A percentile compares a stretch with the other conserved stretches of the same genome.
Conservation (phyloP, 2,329 filamentous ascomycete genomes). For the Diplodia seriata region DNA sequence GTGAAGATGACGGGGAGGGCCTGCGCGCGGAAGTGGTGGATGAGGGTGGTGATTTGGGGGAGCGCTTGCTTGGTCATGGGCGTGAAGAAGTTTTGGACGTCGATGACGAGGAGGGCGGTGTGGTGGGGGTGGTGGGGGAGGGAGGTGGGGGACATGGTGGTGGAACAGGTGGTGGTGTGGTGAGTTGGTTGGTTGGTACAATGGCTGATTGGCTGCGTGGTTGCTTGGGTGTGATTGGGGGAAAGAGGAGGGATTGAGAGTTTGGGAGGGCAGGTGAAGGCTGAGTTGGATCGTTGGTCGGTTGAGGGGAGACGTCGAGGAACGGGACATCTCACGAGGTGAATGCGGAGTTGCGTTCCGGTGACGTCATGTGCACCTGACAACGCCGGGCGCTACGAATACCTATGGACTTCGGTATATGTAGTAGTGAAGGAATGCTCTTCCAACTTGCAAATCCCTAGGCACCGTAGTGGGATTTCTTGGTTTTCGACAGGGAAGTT, state of each 20-base stretch:
- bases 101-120: constrained; percentile 51
- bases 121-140: background rate
- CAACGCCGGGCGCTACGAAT: too few relatives aligned
- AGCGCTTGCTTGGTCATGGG: constrained; percentile 45
- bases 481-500: too few relatives aligned
- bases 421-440: too few relatives aligned
- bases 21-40: constrained; percentile 40
- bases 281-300: background rate
- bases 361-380: constrained; percentile 7
- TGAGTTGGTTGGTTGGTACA: background rate
- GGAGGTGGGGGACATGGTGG: too few relatives aligned
- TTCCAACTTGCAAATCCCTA: too few relatives aligned
- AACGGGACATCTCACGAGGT: background rate
- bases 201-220: background rate
- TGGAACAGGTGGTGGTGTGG: too few relatives aligned
- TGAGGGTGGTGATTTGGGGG: constrained; percentile 46
- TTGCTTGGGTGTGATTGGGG: background rate
- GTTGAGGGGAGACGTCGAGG: too few relatives aligned
- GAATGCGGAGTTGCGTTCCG: background rate
- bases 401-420: too few relatives aligned
- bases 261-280: background rate
- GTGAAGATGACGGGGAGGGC: constrained; percentile 48
- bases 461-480: too few relatives aligned
- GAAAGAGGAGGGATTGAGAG: background rate
- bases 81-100: constrained; percentile 51